Evolutionary conservation across 345 rosid species (phyloP), one percentile per base, ranked within the genome.

Genomic region (Salix purpurea): DNA sequence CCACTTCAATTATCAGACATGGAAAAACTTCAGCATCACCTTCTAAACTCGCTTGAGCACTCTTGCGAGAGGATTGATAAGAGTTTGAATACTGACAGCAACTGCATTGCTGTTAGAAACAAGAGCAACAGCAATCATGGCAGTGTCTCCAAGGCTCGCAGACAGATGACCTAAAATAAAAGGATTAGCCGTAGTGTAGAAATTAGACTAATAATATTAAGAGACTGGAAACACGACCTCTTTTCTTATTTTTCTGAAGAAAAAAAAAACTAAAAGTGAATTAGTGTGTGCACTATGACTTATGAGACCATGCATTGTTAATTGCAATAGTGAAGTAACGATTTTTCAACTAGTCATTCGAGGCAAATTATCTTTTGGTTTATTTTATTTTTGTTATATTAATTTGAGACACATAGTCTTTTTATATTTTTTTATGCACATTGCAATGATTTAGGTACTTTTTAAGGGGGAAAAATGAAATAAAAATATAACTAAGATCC

Each of bases 1-100:
- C 91, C 91, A 14, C 80, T 89, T 70, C 87, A 44, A 36, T 46
- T 82, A 73, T 85, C 91, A 67, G 92, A 89, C 65, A 56, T 89
- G 46, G 78, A 84, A 77, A 87, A 86, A 77, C 88, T 89, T 54
- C 83, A 82, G 65, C 78, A 85, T 37, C 78, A 72, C 75, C 87
- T 89, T n/a, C 39, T 81, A 71, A 85, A 85, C 76, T 78, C 87
- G 7, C 77, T 73, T 18, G 73, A 76, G 65, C 75, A 62, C 24
- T 60, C 85, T 12, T 76, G 76, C 34, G 50, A 44, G 2, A 28
- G 52, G 30, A 71, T 19, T 18, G 60, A 23, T 18, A 18, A 15
- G 7, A 5, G 26, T 1, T 54, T 54, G 7, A 54, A 54, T 54
- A 54, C 60, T 2, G 37, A 37, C 56, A 26, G 10, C 70, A 62